Base-by-base conservation (phyloP, 23 red algal species). In the Pyropia yezoensis region DNA sequence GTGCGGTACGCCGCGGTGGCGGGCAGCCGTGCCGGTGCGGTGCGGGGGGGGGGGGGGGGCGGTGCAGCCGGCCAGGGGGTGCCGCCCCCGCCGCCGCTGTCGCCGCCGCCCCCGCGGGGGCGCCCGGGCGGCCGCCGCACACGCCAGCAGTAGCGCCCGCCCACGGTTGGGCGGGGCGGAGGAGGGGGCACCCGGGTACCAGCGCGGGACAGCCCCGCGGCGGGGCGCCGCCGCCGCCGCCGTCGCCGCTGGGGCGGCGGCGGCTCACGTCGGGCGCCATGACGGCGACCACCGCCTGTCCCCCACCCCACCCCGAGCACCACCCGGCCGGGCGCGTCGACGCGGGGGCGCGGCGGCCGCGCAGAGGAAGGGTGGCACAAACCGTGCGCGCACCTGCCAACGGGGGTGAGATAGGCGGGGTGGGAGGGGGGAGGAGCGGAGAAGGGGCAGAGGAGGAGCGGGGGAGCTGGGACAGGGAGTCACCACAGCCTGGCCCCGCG, bases 341-440 rank as follows among this genome's bases (percentile, higher is more conserved):
- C 18, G 15, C 27, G 65, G 65, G 33, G 27, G 66, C 47, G 19
- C 39, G 34, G 66, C 7, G 6, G 66, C 54, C 6, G 34, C 47
- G 29, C 14, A 23, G 27, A 34, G 45, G 17, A 39, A 15, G 32
- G 16, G 66, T 18, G 66, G 27, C 0, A 6, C 30, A 2, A 33
- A 2, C 30, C 30, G 30, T 6, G 2, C 30, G 30, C 30, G 6
- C 30, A 33, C 30, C 3, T 6, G 30, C 30, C n/a, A n/a, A n/a
- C n/a, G n/a, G n/a, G n/a, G n/a, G 30, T 33, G 30, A 33, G 30
- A 6, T n/a, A 30, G 24, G 11, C 25, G 28, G 11, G 76, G 25
- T 65, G 53, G 76, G 55, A 66, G 66, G 19, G 61, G 30, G 63
- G 20, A 12, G 63, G 3, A 12, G 20, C 62, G 3, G 75, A 13